Evolutionary conservation across 139 green algal genomes (phyloP).

Genomic region (Coelastrella sp.): DNA sequence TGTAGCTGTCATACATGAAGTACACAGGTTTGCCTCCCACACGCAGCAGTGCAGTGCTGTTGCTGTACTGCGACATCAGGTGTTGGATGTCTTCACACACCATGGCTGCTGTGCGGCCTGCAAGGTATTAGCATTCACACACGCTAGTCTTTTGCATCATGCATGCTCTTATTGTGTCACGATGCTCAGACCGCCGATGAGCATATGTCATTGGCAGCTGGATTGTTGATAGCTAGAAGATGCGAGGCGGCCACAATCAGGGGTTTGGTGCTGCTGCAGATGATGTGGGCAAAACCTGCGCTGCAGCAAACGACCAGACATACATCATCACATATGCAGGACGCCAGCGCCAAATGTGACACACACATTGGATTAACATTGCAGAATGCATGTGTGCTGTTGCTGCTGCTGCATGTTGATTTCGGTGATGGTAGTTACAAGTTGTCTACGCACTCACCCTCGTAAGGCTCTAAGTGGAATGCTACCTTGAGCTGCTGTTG

Average conservation of each 20-base stretch:
- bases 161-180: too few species aligned
- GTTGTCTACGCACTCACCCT: conserved; percentile 13
- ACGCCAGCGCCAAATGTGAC: too few species aligned
- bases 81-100: conserved; percentile 58
- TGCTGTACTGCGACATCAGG: conserved; percentile 39
- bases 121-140: background rate
- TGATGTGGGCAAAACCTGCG: too few species aligned
- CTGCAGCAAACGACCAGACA: too few species aligned
- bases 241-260: too few species aligned
- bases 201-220: too few species aligned
- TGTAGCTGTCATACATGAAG: conserved; percentile 69
- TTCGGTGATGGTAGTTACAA: background rate
- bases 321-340: too few species aligned
- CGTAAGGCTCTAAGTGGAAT: conserved; percentile 70
- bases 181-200: too few species aligned
- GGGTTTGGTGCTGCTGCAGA: too few species aligned
- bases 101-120: conserved; percentile 58
- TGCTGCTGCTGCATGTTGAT: background rate
- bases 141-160: background rate
- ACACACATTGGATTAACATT: too few species aligned
- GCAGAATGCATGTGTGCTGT: background rate
- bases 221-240: too few species aligned
- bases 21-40: conserved; percentile 52
- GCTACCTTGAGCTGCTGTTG: conserved; percentile 53
- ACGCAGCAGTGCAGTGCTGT: conserved; percentile 38